Evolutionary conservation across 148 eudicot species (phyloP).

Genomic region (Spergularia bocconei): DNA sequence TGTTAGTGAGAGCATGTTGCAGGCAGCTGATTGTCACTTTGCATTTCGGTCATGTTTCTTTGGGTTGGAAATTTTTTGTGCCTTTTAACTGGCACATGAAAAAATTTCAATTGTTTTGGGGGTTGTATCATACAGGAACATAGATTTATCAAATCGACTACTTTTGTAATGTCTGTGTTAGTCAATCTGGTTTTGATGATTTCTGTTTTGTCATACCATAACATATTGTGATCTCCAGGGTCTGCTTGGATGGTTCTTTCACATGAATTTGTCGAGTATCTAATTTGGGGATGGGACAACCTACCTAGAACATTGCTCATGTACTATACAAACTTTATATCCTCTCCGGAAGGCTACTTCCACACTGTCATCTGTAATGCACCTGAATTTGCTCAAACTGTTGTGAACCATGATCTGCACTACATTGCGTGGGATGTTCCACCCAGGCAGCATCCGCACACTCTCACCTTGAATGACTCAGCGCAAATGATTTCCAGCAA

Average conservation of each 20-base stretch:
- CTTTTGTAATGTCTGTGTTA: neutral
- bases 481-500: conserved; percentile 56
- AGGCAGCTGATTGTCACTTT: too few relatives aligned
- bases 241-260: conserved; percentile 96
- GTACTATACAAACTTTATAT: conserved; percentile 90
- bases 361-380: conserved; percentile 88
- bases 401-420: conserved; percentile 83
- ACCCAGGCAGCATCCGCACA: conserved; percentile 82
- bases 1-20: neutral
- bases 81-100: neutral
- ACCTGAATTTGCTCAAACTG: conserved; percentile 61
- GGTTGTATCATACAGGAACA: neutral
- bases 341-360: conserved; percentile 94
- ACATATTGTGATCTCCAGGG: conserved; percentile 44
- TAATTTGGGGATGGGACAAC: conserved; percentile 93
- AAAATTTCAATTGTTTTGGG: neutral
- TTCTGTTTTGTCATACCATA: neutral
- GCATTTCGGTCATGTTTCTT: neutral
- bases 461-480: conserved; percentile 55
- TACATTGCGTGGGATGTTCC: conserved; percentile 90
- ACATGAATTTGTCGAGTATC: conserved; percentile 78
- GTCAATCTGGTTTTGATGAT: neutral
- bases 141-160: neutral
- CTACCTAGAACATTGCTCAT: conserved; percentile 84
- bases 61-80: neutral